A percentile compares a stretch with the other conserved stretches of the same genome.
Conservation (phyloP, 495 filamentous ascomycete species). For the Trichoderma virens region DNA sequence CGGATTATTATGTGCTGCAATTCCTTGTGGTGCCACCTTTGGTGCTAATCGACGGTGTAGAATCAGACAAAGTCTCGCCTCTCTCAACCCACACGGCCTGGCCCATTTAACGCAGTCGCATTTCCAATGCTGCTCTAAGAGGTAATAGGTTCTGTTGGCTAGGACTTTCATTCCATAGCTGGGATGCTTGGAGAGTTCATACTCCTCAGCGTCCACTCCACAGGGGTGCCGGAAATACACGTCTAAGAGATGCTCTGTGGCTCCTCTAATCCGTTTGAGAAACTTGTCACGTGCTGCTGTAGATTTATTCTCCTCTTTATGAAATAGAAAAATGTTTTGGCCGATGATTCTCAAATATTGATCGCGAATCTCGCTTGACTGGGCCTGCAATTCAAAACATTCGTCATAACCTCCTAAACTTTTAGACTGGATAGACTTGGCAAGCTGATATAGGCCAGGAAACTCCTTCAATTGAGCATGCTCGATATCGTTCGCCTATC, state of each 20-base stretch:
- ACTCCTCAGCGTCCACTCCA: neutral
- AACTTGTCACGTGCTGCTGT: neutral
- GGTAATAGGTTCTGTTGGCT: neutral
- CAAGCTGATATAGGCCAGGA: neutral
- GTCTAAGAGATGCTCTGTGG: neutral
- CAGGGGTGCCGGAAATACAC: neutral
- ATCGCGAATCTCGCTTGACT: neutral
- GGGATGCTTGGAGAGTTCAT: neutral
- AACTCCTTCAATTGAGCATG: neutral
- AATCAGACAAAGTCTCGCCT: neutral
- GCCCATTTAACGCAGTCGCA: neutral
- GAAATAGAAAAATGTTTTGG: neutral
- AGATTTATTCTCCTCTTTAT: neutral
- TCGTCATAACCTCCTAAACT: neutral
- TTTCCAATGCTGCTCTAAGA: neutral
- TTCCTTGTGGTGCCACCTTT: neutral
- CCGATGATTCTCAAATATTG: neutral
- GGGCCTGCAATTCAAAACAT: neutral
- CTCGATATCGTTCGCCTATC: neutral
- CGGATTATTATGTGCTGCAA: neutral
- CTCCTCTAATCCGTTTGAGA: neutral
- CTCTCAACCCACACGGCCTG: neutral
- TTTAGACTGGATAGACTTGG: neutral
- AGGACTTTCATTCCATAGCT: neutral
- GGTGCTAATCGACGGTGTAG: neutral